Base-by-base conservation (phyloP, 495 filamentous ascomycete genomes). In the Cercophora sp. region DNA sequence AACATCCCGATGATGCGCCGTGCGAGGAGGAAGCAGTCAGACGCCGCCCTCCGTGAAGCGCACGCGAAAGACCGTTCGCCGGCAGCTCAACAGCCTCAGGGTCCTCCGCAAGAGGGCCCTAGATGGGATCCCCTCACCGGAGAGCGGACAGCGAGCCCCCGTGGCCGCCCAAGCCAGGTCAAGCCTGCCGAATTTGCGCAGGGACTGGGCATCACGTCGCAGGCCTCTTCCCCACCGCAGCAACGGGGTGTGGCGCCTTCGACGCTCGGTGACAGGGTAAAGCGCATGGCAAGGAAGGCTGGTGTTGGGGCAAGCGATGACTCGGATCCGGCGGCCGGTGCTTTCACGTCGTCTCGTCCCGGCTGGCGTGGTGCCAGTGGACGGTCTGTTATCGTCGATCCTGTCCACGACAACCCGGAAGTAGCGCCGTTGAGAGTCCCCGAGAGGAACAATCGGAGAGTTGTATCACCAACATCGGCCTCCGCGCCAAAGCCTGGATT, bases 341-440 rank as follows among this genome's bases (percentile, higher is more conserved):
- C 59, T 8, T 70, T 68, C 32, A 57, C 55, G 0, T 57, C 65
- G 27, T 60, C 62, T 34, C 66, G 70, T n/a, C 78, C 78, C 5
- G 71, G 69, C 54, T 80, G 78, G 78, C 68, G 70, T 48, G 78
- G 78, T 6, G 72, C 78, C 31, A 80, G 74, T 52, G 78, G 78
- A 3, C 70, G 77, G 49, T 68, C 66, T 31, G 61, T 72, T 3
- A 54, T 80, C 15, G 74, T 80, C 29, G 66, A 73, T 8, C 72
- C 75, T 6, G 71, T 79, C 4, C 66, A 50, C 42, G 78, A 79
- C 53, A 67, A 63, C 24, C 64, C 61, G 23, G 58, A 68, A 29
- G 70, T 74, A 3, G 51, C 69, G 13, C 70, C 72, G 6, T 44
- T 79, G 20, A 71, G 57, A 35, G 65, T 78, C 35, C 77, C 78